Conservation (phyloP, 2,329 filamentous ascomycete species). For the Verticillium klebahnii region DNA sequence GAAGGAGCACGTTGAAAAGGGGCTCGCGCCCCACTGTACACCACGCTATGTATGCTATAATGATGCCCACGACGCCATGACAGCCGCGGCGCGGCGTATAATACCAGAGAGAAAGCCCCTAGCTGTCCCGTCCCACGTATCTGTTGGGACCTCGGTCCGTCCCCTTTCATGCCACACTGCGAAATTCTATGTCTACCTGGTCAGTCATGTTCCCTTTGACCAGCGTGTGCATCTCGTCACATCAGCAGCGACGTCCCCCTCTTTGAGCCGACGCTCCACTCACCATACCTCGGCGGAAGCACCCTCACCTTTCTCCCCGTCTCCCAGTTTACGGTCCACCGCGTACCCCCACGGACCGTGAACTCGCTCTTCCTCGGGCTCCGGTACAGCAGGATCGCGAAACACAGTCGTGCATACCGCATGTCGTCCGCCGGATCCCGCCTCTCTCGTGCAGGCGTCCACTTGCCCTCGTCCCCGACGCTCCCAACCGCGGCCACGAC, state of each 20-base stretch:
- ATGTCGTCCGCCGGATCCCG: slow-evolving; percentile 37
- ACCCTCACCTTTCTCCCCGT: slow-evolving; percentile 51
- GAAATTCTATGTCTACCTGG: no score
- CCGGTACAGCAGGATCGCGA: slow-evolving; percentile 51
- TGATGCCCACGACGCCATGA: slow-evolving; percentile 4
- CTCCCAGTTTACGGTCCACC: slow-evolving; percentile 56
- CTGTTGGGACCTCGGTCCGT: neutral
- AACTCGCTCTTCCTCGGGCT: slow-evolving; percentile 55
- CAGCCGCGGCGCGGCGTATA: neutral
- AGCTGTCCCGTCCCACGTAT: neutral
- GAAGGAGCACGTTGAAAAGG: neutral
- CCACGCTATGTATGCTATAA: slow-evolving; percentile 2
- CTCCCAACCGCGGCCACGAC: slow-evolving; percentile 24
- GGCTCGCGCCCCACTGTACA: neutral
- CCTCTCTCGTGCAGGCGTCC: slow-evolving; percentile 37
- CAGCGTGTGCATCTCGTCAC: neutral
- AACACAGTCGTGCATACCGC: slow-evolving; percentile 56
- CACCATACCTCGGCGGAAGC: slow-evolving; percentile 49
- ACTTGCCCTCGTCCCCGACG: slow-evolving; percentile 48
- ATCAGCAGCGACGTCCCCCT: neutral
- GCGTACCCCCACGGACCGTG: slow-evolving; percentile 51
- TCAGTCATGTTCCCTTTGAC: no score
- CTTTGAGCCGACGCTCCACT: slow-evolving; percentile 19
- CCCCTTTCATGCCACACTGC: neutral
- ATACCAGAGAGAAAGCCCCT: neutral